A percentile compares a stretch with the other conserved stretches of the same genome.
These are phyloP conservation scores for Fusarium euwallaceae DNA, from an alignment of 2,329 filamentous ascomycete genomes.

Conservation along the genomic window DNA sequence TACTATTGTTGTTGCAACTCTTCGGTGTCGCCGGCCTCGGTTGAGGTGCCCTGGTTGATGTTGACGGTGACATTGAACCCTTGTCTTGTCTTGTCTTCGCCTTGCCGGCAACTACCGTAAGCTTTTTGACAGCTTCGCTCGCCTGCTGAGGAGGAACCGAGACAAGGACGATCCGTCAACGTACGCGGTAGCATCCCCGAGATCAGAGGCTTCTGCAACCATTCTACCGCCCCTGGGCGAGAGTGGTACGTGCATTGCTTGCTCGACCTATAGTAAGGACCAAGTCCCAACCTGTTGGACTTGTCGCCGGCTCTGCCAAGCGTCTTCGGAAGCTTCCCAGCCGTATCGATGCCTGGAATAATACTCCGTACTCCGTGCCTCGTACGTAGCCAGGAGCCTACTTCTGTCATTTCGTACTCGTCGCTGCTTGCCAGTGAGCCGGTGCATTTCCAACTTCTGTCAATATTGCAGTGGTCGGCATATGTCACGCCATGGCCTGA, in stretches of 20 bases:
- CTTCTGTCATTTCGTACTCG: constrained; percentile 17
- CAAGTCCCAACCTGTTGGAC: constrained; percentile 32
- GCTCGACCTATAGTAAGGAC: constrained; percentile 20
- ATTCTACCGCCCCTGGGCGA: constrained; percentile 12
- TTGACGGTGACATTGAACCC: constrained; percentile 31
- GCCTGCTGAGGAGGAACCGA: constrained; percentile 13
- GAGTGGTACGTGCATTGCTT: constrained; percentile 34
- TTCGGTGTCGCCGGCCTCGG: constrained; percentile 22
- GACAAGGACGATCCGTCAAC: constrained; percentile 15
- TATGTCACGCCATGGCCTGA: constrained; percentile 7
- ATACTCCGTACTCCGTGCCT: background rate
- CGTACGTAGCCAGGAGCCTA: constrained; percentile 4
- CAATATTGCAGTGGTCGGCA: constrained; percentile 1
- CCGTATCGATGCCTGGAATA: constrained; percentile 14
- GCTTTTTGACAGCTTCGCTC: constrained; percentile 17
- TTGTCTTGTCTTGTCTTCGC: constrained; percentile 12
- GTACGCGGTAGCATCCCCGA: constrained; percentile 26
- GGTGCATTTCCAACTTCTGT: background rate
- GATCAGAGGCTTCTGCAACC: constrained; percentile 20
- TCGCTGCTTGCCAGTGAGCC: constrained; percentile 4
- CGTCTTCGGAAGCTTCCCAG: constrained; percentile 3
- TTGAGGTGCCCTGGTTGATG: constrained; percentile 26
- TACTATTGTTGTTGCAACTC: constrained; percentile 10
- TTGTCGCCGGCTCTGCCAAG: constrained; percentile 26
- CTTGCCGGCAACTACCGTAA: constrained; percentile 21